Conservation (phyloP, 192 early-diverging fungal species). For the Backusella psychrophila region DNA sequence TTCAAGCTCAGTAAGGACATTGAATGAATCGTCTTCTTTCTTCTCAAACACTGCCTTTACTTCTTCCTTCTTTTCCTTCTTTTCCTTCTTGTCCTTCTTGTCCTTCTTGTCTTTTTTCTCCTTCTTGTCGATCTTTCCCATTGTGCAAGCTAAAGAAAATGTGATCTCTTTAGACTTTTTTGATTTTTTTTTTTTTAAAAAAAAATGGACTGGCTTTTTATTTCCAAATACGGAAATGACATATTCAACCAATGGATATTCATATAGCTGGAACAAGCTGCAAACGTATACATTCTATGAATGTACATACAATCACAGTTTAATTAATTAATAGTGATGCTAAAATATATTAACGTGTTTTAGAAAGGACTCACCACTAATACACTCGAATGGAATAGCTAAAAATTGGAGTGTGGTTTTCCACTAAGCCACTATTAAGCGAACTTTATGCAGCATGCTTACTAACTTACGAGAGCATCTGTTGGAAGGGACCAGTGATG, state of each 20-base stretch:
- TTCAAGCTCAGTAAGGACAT: constrained; percentile 4
- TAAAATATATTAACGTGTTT: no score
- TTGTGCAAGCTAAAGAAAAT: not conserved
- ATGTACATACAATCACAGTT: no score
- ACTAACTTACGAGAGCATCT: no score
- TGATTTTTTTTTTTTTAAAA: not conserved
- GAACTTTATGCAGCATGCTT: no score
- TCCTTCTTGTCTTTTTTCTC: not conserved
- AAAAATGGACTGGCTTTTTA: constrained; percentile 1
- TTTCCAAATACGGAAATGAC: not conserved
- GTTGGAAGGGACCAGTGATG: no score
- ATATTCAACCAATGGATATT: not conserved
- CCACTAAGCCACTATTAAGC: no score
- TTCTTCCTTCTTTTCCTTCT: not conserved
- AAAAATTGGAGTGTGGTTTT: no score
- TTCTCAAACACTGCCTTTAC: not conserved
- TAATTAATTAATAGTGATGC: no score
- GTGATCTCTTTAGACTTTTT: not conserved
- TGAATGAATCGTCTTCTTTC: constrained; percentile 16
- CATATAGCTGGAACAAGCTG: not conserved
- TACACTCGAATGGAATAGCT: no score
- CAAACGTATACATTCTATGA: not conserved
- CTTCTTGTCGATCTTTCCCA: not conserved
- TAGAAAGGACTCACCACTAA: no score
- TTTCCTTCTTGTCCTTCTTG: not conserved